Evolutionary conservation across 2,329 filamentous ascomycete species (phyloP), one percentile per base, ranked within the genome.

Genomic region (Verticillium dahliae): DNA sequence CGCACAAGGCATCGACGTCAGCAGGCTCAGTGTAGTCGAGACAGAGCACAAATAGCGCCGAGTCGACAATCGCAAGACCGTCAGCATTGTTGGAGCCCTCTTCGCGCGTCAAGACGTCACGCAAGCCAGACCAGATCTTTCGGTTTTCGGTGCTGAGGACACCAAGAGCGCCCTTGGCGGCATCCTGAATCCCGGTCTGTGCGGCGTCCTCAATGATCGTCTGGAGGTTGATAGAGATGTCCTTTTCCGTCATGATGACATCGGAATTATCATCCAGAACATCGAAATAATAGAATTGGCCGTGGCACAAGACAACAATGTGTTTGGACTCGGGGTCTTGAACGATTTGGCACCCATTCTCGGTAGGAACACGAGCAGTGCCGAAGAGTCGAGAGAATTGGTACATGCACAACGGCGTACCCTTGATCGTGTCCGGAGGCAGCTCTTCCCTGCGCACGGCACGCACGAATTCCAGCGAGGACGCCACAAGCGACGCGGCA

Each of bases 201-300:
- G 89, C 85, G 5, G 95, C 94, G 73, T 99, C 95, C 61, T 96
- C 90, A 60, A 96, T 85, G 69, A 98, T 95, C 14, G 92, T 94
- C 71, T 96, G 90, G 18, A 99, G 80, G 70, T 99, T 98, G 71
- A 97, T 82, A 6, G 90, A 88, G 60, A 99, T 85, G 69, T 99
- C 95, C 73, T 91, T 94, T 75, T 98, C 95, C 0, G 89, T 93
- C 94, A 98, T 98, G 75, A 99, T 97, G 61, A 96, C 79, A 73
- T 99, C 95, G 6, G 90, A 90, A 74, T 97, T 96, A 67, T 94
- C 89, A 68, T 99, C 95, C 18, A 99, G 80, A 1, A 97, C 93
- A 74, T 99, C 95, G 69, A 99, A 99, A 94, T 94, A 98, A 76
- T 99, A 99, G 70, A 98, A 93, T 68, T 99, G 95, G 1, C 95